phyloP scores from a whole-genome alignment of 139 green algal genomes.

The Chlorella sp. region DNA sequence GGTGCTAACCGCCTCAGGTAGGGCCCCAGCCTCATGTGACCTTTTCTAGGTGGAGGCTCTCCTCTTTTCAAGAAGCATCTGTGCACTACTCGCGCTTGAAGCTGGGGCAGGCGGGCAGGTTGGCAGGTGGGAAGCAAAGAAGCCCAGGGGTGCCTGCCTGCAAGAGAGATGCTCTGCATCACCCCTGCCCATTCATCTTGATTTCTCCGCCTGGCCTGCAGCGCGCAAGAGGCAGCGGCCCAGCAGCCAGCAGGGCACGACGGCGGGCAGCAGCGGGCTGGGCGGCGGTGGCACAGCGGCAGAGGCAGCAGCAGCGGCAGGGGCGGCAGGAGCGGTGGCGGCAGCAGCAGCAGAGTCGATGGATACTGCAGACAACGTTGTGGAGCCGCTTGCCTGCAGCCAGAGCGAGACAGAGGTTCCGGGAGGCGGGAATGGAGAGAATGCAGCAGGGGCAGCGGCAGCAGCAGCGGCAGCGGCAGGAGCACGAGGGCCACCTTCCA shows the following conservation, averaged over 20 bases:
- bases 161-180: neutral
- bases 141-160: neutral
- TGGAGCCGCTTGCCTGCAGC: neutral
- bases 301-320: neutral
- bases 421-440: too few species aligned
- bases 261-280: neutral
- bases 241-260: neutral
- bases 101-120: neutral
- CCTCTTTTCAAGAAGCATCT: too few species aligned
- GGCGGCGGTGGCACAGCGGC: neutral
- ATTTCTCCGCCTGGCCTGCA: neutral
- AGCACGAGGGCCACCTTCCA: too few species aligned
- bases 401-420: neutral
- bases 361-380: neutral
- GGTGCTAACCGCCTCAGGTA: slow-evolving; percentile 25
- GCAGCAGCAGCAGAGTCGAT: neutral
- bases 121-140: neutral
- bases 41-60: neutral
- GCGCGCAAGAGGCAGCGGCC: slow-evolving; percentile 18
- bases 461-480: too few species aligned
- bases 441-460: too few species aligned
- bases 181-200: too few species aligned
- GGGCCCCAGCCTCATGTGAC: neutral
- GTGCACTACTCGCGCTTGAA: too few species aligned
- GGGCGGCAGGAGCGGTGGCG: neutral